Evolutionary conservation across 805 yeast species (phyloP), one percentile per base, ranked within the genome.

Genomic region (Metschnikowia baotianmanensis): DNA sequence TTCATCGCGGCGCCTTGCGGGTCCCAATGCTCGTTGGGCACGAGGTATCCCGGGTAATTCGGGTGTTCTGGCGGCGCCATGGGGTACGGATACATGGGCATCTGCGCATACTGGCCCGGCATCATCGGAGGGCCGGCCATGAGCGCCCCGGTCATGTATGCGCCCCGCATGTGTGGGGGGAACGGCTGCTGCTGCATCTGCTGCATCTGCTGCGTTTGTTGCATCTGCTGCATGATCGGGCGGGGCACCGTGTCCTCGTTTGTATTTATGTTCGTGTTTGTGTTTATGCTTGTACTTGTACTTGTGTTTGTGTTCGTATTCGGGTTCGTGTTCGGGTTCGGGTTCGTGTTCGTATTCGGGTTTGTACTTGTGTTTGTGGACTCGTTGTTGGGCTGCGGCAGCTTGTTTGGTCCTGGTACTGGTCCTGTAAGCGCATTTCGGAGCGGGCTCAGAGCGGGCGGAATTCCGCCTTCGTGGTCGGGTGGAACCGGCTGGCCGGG

Each of bases 1-100:
- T 40, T 42, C 22, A 38, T 33, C 5, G 48, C 52, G 10, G 34
- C 38, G 21, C 36, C 46, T 10, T 38, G 29, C 24, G 38, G 46
- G 12, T 49, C 53, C 55, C 55, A 49, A 22, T 44, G 48, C 27
- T 51, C 55, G 5, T 38, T 31, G 12, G 29, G 53, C 18, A 40
- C 32, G 10, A 36, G 53, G 25, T 34, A 45, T 30, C 36, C 42
- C 17, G 42, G 45, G 22, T 40, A 41, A 19, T 31, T 34, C 15
- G 32, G 31, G 31, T 38, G 27, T 16, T 38, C 40, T 9, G 43
- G 45, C 7, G 40, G 49, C 28, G 29, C 39, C 12, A 42, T 30
- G n/a, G 33, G 46, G 27, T 42, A 40, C 5, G 16, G 43, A 12
- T 41, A 43, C 26, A 48, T 21, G n/a, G 46, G 52, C 23, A 46